phyloP scores from a whole-genome alignment of 2,329 filamentous ascomycete species.

The Calonectria ilicicola region DNA sequence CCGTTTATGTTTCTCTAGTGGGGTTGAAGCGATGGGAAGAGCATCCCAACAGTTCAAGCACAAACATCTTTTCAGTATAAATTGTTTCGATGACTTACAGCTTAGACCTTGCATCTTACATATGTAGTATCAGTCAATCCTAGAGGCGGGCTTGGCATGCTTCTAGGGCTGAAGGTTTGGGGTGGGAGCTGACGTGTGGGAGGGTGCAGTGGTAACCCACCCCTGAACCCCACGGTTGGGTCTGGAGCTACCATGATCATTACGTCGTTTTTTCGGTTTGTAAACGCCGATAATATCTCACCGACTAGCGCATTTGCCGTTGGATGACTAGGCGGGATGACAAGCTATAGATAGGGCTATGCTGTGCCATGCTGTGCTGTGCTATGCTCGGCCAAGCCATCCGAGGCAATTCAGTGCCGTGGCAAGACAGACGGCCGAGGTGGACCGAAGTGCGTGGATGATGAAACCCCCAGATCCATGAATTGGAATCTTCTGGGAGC shows the following conservation, averaged over 20 bases:
- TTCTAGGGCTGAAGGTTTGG: conserved; percentile 19
- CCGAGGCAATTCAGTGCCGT: conserved; percentile 7
- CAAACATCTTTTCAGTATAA: not conserved
- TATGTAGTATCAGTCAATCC: not conserved
- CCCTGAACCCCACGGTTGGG: conserved; percentile 8
- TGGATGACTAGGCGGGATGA: not conserved
- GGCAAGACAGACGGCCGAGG: conserved; percentile 3
- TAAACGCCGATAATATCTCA: not conserved
- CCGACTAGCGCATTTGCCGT: not conserved
- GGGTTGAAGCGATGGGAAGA: not conserved
- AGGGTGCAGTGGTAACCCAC: conserved; percentile 1
- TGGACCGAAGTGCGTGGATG: not conserved
- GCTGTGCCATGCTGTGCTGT: not conserved
- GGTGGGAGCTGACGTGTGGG: conserved; percentile 1
- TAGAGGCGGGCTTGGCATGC: conserved; percentile 19
- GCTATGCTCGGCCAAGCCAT: not conserved
- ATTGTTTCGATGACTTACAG: not conserved
- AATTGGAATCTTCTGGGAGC: not conserved
- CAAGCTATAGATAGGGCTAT: too few relatives aligned
- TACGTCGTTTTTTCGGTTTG: not conserved
- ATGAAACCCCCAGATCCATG: not conserved
- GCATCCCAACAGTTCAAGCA: not conserved
- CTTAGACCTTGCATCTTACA: too few relatives aligned
- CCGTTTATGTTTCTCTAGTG: not conserved
- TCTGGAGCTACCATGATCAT: not conserved